A percentile compares a stretch with the other conserved stretches of the same genome.
Evolutionary conservation across 176 grass and related monocot species (phyloP).

Genomic region (Guadua angustifolia): DNA sequence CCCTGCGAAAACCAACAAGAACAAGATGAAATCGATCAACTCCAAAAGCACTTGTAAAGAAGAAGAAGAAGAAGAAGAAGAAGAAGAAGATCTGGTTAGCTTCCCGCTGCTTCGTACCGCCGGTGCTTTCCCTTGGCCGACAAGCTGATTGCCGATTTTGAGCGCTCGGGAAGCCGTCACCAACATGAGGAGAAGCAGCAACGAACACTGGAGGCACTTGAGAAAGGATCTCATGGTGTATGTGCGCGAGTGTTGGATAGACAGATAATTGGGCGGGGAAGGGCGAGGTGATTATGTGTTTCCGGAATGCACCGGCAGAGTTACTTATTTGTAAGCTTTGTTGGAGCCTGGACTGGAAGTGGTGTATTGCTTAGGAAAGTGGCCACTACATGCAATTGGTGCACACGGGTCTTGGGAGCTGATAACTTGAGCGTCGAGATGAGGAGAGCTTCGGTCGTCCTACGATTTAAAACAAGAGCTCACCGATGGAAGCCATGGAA

Average conservation of each 20-base stretch:
- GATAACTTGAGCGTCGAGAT: not conserved
- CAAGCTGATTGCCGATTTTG: slow-evolving; percentile 48
- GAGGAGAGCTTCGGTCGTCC: slow-evolving; percentile 25
- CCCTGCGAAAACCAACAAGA: slow-evolving; percentile 47
- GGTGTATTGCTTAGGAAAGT: not conserved
- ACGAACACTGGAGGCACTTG: slow-evolving; percentile 27
- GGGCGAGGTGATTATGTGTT: slow-evolving; percentile 9
- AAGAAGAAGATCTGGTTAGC: not conserved
- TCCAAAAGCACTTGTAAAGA: not conserved
- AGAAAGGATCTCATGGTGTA: slow-evolving; percentile 37
- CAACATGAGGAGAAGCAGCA: slow-evolving; percentile 47
- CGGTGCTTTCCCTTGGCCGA: slow-evolving; percentile 29
- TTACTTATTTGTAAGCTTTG: slow-evolving; percentile 31
- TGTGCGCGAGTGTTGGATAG: slow-evolving; percentile 24
- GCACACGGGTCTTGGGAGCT: not conserved
- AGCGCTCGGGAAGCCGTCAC: slow-evolving; percentile 39
- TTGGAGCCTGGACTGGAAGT: not conserved
- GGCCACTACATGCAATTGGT: not conserved
- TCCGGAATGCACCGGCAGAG: not conserved
- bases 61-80: not conserved
- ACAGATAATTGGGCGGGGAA: slow-evolving; percentile 13
- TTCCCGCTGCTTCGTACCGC: slow-evolving; percentile 33
- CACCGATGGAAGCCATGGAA: not conserved
- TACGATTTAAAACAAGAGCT: not conserved
- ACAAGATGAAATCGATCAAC: slow-evolving; percentile 3